A percentile compares a stretch with the other conserved stretches of the same genome.
phyloP scores from a whole-genome alignment of 2,329 filamentous ascomycete genomes.

The Pseudogymnoascus sp. region DNA sequence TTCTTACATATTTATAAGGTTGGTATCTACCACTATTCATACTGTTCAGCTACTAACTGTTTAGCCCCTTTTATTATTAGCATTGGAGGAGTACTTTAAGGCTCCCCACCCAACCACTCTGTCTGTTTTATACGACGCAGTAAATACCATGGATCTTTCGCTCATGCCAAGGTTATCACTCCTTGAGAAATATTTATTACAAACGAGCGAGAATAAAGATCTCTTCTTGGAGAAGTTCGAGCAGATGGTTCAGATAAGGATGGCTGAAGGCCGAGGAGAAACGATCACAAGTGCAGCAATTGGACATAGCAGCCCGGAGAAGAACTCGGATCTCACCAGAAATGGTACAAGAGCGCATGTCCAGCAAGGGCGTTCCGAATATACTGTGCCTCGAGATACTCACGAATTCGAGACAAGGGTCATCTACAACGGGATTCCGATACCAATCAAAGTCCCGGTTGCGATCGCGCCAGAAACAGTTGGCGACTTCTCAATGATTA shows the following conservation, averaged over 20 bases:
- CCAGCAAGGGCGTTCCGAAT: slow-evolving; percentile 45
- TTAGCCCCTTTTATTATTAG: slow-evolving; percentile 77
- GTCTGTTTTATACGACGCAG: slow-evolving; percentile 77
- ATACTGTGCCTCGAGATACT: slow-evolving; percentile 80
- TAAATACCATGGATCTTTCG: slow-evolving; percentile 95
- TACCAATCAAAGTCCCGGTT: slow-evolving; percentile 92
- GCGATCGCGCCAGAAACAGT: slow-evolving; percentile 92
- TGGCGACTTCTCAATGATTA: slow-evolving; percentile 94
- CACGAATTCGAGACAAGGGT: slow-evolving; percentile 96
- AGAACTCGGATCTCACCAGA: slow-evolving; percentile 32
- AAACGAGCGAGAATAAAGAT: slow-evolving; percentile 88
- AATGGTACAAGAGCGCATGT: slow-evolving; percentile 55
- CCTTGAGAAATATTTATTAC: slow-evolving; percentile 76
- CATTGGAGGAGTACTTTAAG: slow-evolving; percentile 95
- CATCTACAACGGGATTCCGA: slow-evolving; percentile 91
- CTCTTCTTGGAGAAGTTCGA: slow-evolving; percentile 98
- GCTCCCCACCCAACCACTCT: slow-evolving; percentile 81
- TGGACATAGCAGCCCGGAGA: slow-evolving; percentile 35
- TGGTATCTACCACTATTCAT: slow-evolving; percentile 23
- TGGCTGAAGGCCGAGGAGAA: slow-evolving; percentile 50
- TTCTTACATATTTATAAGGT: slow-evolving; percentile 99
- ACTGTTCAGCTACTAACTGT: slow-evolving; percentile 15
- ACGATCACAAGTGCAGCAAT: slow-evolving; percentile 33
- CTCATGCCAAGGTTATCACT: slow-evolving; percentile 78
- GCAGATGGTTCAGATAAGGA: slow-evolving; percentile 78